A percentile compares a stretch with the other conserved stretches of the same genome.
phyloP scores from a whole-genome alignment of 768 basidiomycete species.

The Tulasnella sp. region DNA sequence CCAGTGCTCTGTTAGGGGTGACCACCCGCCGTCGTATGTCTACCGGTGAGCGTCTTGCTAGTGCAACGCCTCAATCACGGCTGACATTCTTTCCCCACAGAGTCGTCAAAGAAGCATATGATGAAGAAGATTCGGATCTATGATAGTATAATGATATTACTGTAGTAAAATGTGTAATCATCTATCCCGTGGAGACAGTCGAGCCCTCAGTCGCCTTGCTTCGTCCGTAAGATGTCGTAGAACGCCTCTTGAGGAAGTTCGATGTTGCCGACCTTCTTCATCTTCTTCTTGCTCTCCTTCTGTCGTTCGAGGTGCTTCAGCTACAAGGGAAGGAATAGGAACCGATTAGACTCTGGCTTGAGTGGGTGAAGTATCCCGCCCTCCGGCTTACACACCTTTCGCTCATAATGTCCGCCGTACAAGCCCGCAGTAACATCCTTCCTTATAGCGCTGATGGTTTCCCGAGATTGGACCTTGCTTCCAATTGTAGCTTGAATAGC shows the following conservation, averaged over 20 bases:
- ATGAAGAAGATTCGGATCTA: constrained; percentile 87
- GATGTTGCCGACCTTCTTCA: constrained; percentile 85
- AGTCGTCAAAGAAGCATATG: constrained; percentile 89
- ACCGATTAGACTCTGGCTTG: neutral
- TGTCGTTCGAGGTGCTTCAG: constrained; percentile 52
- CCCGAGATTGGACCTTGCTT: constrained; percentile 80
- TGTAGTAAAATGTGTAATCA: neutral
- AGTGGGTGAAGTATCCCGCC: neutral
- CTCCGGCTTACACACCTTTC: constrained; percentile 55
- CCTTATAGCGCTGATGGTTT: constrained; percentile 77
- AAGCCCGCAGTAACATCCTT: constrained; percentile 92
- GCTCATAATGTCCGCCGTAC: constrained; percentile 91
- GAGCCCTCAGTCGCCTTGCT: constrained; percentile 32
- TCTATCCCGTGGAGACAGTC: neutral
- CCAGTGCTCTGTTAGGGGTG: constrained; percentile 55
- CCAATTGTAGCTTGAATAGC: constrained; percentile 93
- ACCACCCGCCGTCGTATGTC: constrained; percentile 92
- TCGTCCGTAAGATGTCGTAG: constrained; percentile 77
- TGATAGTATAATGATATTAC: constrained; percentile 34
- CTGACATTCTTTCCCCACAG: constrained; percentile 38
- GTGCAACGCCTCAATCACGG: neutral
- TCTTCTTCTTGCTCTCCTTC: constrained; percentile 84
- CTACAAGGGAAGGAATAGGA: neutral
- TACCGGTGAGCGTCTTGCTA: constrained; percentile 54
- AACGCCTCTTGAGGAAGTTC: constrained; percentile 95